Conservation (phyloP, 192 early-diverging fungal genomes). For the Phlyctochytrium arcticum region DNA sequence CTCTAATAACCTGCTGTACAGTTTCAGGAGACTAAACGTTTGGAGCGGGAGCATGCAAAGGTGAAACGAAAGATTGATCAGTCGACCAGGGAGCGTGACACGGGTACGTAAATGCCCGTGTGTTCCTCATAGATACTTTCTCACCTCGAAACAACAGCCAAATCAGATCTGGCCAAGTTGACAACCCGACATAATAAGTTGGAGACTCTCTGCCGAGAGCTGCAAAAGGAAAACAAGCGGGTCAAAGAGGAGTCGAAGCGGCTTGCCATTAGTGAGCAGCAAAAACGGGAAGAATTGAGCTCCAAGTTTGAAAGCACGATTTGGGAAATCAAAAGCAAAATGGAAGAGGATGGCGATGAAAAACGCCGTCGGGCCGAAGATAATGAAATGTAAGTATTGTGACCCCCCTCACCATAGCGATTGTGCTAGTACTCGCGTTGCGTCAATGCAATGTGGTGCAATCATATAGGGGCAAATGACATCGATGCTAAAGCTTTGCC, state of each 20-base stretch:
- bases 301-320: conserved; percentile 59
- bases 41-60: conserved; percentile 49
- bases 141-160: conserved; percentile 11
- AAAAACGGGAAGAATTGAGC: conserved; percentile 52
- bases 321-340: conserved; percentile 55
- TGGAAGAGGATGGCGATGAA: conserved; percentile 42
- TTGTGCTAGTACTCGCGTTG: no score
- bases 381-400: conserved; percentile 38
- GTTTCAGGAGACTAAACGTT: conserved; percentile 57
- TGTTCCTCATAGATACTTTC: neutral
- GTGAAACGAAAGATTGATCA: conserved; percentile 45
- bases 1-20: conserved; percentile 4
- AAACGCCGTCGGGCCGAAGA: conserved; percentile 39
- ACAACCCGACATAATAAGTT: conserved; percentile 47
- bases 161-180: conserved; percentile 28
- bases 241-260: conserved; percentile 55
- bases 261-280: conserved; percentile 44
- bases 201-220: conserved; percentile 55
- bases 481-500: conserved; percentile 1
- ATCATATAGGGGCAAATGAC: no score
- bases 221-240: conserved; percentile 53
- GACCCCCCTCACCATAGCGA: neutral
- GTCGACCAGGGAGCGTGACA: conserved; percentile 48
- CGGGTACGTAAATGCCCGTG: conserved; percentile 10
- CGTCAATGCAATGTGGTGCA: no score